phyloP scores from a whole-genome alignment of 768 basidiomycete genomes.

The Kwoniella bestiolae region DNA sequence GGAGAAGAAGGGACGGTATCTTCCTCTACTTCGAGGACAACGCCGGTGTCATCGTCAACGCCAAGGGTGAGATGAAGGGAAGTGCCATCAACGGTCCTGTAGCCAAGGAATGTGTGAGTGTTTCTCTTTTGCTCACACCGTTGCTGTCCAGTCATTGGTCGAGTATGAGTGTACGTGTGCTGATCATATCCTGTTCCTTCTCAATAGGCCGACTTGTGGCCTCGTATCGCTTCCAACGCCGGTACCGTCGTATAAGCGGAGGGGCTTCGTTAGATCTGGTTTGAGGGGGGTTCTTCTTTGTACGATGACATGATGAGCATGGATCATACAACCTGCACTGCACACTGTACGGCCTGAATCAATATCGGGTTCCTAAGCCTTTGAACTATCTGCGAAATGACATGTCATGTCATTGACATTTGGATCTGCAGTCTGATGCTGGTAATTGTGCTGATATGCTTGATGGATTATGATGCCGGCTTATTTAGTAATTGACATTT shows the following conservation, averaged over 20 bases:
- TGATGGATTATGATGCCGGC: no score
- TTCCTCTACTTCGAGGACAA: conserved; percentile 99
- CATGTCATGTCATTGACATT: no score
- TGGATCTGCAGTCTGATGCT: no score
- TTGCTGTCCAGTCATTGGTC: not conserved
- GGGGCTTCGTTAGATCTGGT: not conserved
- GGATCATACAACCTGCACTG: conserved; percentile 10
- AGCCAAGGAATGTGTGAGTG: conserved; percentile 91
- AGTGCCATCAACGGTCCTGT: conserved; percentile 65
- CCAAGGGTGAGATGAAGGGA: conserved; percentile 99
- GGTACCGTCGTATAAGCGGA: conserved; percentile 86
- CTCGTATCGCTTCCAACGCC: conserved; percentile 98
- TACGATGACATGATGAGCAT: conserved; percentile 21
- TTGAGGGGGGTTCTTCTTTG: conserved; percentile 10
- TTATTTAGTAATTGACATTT: not conserved
- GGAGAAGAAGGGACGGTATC: conserved; percentile 96
- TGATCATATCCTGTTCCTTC: not conserved
- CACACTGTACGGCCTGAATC: no score
- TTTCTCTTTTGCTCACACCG: not conserved
- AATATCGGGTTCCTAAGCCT: not conserved
- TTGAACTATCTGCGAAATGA: not conserved
- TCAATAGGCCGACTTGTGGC: conserved; percentile 81
- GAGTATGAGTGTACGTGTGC: not conserved
- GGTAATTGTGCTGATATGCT: no score
- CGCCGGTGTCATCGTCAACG: conserved; percentile 95